Base-by-base conservation (phyloP, 1,139 yeast species). In the Scheffersomyces segobiensis region DNA sequence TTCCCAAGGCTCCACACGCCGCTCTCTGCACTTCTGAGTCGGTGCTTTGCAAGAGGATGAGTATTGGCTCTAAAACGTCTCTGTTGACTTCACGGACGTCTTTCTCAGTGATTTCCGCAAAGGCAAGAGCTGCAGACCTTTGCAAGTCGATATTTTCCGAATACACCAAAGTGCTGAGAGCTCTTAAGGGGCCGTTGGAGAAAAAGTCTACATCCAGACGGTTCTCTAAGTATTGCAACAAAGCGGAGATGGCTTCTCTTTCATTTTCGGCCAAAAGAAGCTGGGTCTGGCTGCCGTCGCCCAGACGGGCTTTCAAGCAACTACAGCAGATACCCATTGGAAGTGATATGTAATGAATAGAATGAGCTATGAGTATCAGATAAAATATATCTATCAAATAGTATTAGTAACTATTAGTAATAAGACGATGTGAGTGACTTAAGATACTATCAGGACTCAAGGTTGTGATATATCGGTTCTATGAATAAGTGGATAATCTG, bases 1-100 rank as follows among this genome's bases (percentile, higher is more conserved):
- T 95, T 10, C 99, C 99, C 64, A 95, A 80, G 2, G 99, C 99
- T 2, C 99, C 99, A 74, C 98, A 95, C 0, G 99, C 98, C 3
- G 99, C 99, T 59, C 98, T 84, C 76, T 95, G 99, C 46, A 95
- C 97, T 75, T 95, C 99, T 56, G 93, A 85, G 73, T 95, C 99
- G 24, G 89, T 83, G 63, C 91, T 87, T 74, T 93, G 97, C 64
- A 96, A 80, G 55, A 95, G 81, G 56, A 93, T 91, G 60, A 95
- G 81, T 55, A 95, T 93, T 53, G 99, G 99, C 72, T 95, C 98
- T 65, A 95, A 80, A 3, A 95, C 98, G 65, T 92, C 97, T 61
- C 96, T 82, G 66, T 89, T 88, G 46, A 95, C 98, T 55, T 96
- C 91, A 63, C 96, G 84, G 50, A 93, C 95, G 69, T 91, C 96